These are phyloP conservation scores for Sporisorium iseilematis-ciliati DNA, from an alignment of 1,284 basidiomycete genomes.

Conservation along the genomic window DNA sequence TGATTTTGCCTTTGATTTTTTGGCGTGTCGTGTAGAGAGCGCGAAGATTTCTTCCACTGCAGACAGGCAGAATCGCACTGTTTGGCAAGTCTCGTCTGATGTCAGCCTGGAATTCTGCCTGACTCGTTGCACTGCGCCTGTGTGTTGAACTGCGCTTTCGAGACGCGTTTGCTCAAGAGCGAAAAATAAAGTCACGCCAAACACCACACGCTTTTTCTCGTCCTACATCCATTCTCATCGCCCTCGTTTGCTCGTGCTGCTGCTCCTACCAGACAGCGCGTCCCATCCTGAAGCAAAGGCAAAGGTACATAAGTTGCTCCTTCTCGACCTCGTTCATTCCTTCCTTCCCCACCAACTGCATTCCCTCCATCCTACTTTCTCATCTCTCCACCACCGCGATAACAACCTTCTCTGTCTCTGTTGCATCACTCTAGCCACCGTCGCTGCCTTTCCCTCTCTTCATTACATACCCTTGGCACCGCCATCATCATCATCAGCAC, in stretches of 20 bases:
- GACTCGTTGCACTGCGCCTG: not conserved
- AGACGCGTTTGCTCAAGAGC: conserved; percentile 3
- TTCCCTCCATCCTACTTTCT: conserved; percentile 1
- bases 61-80: not conserved
- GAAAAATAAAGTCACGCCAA: not conserved
- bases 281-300: conserved; percentile 6
- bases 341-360: conserved; percentile 24
- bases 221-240: conserved; percentile 16
- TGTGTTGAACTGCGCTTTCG: not conserved
- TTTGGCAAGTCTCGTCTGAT: conserved; percentile 9
- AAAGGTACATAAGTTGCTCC: conserved; percentile 42
- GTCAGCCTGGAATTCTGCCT: conserved; percentile 23
- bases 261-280: conserved; percentile 18
- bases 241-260: not conserved
- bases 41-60: conserved; percentile 3
- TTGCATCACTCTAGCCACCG: conserved; percentile 3
- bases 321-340: conserved; percentile 13
- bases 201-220: conserved; percentile 35
- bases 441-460: conserved; percentile 13
- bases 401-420: not conserved
- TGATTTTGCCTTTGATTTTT: not conserved
- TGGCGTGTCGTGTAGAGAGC: conserved; percentile 47
- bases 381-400: conserved; percentile 8
- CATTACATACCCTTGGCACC: conserved; percentile 7
- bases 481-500: not conserved